These are phyloP conservation scores for Coemansia sp. DNA, from an alignment of 192 early-diverging fungal genomes.

Conservation along the genomic window DNA sequence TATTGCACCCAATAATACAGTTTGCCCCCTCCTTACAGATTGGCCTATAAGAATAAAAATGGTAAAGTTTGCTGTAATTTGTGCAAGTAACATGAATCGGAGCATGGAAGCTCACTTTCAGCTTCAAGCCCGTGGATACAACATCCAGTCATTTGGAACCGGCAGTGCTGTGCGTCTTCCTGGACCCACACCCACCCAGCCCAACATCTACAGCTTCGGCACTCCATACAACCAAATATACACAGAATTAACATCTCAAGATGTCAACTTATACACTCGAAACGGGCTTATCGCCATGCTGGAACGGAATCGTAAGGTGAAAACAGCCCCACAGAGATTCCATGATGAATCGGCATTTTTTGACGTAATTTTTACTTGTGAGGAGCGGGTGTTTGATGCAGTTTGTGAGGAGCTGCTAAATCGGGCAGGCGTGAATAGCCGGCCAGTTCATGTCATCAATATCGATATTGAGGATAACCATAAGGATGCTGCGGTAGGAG, in stretches of 20 bases:
- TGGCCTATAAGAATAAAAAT: slow-evolving; percentile 27
- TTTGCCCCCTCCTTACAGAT: too few relatives aligned
- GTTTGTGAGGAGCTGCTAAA: slow-evolving; percentile 85
- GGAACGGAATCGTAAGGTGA: slow-evolving; percentile 91
- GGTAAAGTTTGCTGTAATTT: slow-evolving; percentile 90
- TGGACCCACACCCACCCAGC: slow-evolving; percentile 78
- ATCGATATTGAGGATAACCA: slow-evolving; percentile 96
- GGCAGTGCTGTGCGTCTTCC: slow-evolving; percentile 87
- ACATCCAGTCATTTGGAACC: slow-evolving; percentile 86
- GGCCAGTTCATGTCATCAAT: slow-evolving; percentile 89
- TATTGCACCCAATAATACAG: too few relatives aligned
- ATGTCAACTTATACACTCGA: slow-evolving; percentile 70
- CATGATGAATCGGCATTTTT: slow-evolving; percentile 71
- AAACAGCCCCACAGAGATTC: slow-evolving; percentile 83
- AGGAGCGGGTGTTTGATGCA: slow-evolving; percentile 91
- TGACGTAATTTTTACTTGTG: slow-evolving; percentile 95
- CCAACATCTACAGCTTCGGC: slow-evolving; percentile 92
- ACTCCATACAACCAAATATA: slow-evolving; percentile 90
- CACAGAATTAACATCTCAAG: slow-evolving; percentile 71
- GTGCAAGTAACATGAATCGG: slow-evolving; percentile 95
- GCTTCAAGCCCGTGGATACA: slow-evolving; percentile 69
- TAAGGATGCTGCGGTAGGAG: slow-evolving; percentile 81
- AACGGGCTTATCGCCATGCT: slow-evolving; percentile 90
- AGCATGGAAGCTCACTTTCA: slow-evolving; percentile 95
- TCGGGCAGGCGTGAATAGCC: slow-evolving; percentile 63